Base-by-base conservation (phyloP, 2,329 filamentous ascomycete genomes). In the Colletotrichum agaves region DNA sequence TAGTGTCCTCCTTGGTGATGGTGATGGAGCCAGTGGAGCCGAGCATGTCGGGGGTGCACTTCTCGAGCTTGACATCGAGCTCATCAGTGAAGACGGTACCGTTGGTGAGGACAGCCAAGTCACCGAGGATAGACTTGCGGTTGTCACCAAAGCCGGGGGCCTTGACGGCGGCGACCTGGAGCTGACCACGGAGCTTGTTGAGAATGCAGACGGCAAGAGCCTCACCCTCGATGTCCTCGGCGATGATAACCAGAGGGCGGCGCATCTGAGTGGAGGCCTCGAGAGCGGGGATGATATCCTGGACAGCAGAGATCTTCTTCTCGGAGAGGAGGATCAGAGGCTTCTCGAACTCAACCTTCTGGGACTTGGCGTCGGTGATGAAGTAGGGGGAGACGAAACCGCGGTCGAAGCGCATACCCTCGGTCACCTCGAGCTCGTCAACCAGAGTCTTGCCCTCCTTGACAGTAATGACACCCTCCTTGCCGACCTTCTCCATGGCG, bases 331-430 rank as follows among this genome's bases (percentile, higher is more conserved):
- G 92, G 80, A 99, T 96, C 79, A 99, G 84, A 72, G 96, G 96
- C 89, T 99, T 98, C 90, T 99, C 96, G 74, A 99, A 99, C 85
- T 99, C 96, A 66, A 98, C 94, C 90, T 99, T 99, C 82, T 97
- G 94, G 69, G 94, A 83, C 91, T 99, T 99, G 88, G 94, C 85
- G 78, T 99, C 96, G 85, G 96, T 99, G 87, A 99, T 99, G 88
- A 99, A 99, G 91, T 99, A 99, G 75, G 96, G 94, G 27, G 96
- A 99, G 79, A 97, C 95, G 83, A 92, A 99, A 71, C 96, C 96
- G 78, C 96, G 95, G 89, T 99, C 96, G 85, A 99, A 99, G 82
- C 96, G 94, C 96, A 99, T 99, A 80, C 96, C 96, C 91, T 99
- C 96, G 68, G 96, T 99, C 70, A 99, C 91, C 85, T 99, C 96